These are phyloP conservation scores for apple (Malus domestica) DNA, from an alignment of 306 rosid genomes.

Conservation along the genomic window ASM211411v1 NC_041790.1:15337501-15338000, in stretches of 20 bases:
- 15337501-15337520: background rate
- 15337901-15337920: conserved; percentile 10
- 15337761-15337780: conserved; percentile 4
- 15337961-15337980: background rate
- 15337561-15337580: conserved; percentile 8
- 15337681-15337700: conserved; percentile 16
- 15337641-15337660: conserved; percentile 61
- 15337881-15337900: conserved; percentile 85
- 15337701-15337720: background rate
- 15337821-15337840: conserved; percentile 90
- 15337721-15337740: conserved; percentile 4
- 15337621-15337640: conserved; percentile 59
- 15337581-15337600: conserved; percentile 47
- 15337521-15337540: background rate
- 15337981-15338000: background rate
- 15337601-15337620: conserved; percentile 62
- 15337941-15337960: conserved; percentile 1
- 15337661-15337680: conserved; percentile 88
- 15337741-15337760: background rate
- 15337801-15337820: conserved; percentile 30
- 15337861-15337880: conserved; percentile 75
- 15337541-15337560: conserved; percentile 3
- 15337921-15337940: conserved; percentile 9
- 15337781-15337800: conserved; percentile 11
- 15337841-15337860: conserved; percentile 73